Evolutionary conservation across 2,329 filamentous ascomycete species (phyloP).

Genomic region (Microdochium paspali): DNA sequence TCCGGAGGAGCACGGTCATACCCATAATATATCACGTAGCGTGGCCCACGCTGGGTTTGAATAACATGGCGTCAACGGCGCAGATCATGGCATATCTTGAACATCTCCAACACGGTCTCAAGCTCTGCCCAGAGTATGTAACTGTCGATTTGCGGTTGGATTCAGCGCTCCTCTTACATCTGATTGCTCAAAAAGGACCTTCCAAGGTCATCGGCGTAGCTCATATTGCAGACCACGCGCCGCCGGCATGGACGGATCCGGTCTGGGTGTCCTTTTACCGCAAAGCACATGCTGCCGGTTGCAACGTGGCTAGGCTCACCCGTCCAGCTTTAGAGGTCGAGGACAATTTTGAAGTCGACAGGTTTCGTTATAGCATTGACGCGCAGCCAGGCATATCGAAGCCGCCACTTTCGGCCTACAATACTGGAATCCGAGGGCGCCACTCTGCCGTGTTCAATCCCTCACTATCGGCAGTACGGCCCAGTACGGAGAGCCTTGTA

Average conservation of each 20-base stretch:
- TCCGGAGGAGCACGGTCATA: conserved; percentile 53
- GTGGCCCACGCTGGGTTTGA: conserved; percentile 16
- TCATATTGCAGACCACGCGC: conserved; percentile 25
- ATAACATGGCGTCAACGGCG: conserved; percentile 2
- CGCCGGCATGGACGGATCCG: conserved; percentile 45
- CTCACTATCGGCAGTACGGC: conserved; percentile 51
- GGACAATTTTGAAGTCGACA: conserved; percentile 53
- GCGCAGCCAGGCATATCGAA: conserved; percentile 21
- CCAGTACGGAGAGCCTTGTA: conserved; percentile 23
- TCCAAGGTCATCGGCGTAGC: conserved; percentile 55
- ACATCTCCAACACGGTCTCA: conserved; percentile 48
- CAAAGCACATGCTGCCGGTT: conserved; percentile 46
- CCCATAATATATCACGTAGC: conserved; percentile 46
- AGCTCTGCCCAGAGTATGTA: conserved; percentile 53
- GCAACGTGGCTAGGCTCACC: conserved; percentile 52
- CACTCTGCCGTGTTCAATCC: conserved; percentile 59
- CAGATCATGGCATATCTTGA: conserved; percentile 34
- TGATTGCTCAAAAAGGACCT: conserved; percentile 40
- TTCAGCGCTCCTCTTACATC: conserved; percentile 35
- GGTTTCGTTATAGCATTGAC: conserved; percentile 40
- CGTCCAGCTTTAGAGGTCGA: conserved; percentile 45
- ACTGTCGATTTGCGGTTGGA: conserved; percentile 52
- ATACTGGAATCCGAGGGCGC: conserved; percentile 52
- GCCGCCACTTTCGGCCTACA: conserved; percentile 52
- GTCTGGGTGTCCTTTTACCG: conserved; percentile 48